Base-by-base conservation (phyloP, 78 protist species). In the Guillardia theta region DNA sequence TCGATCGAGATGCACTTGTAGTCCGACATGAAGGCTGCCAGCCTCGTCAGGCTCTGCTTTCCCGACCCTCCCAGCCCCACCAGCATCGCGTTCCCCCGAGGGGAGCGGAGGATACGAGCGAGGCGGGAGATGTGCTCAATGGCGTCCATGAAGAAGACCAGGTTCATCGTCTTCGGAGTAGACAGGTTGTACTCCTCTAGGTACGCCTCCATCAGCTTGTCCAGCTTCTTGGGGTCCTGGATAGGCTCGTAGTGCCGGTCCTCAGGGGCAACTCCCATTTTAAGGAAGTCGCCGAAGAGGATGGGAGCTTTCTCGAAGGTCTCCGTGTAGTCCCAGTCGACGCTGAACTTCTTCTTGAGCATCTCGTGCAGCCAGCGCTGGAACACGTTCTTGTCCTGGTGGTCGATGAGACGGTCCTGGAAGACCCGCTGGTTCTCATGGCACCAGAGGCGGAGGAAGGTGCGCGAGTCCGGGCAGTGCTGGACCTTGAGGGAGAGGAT, bases 341-440 rank as follows among this genome's bases (percentile, higher is more conserved):
- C 2, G 54, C 45, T n/a, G 76, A 94, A 94, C 39, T 45, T 24
- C 46, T 46, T 21, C 62, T 88, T 76, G 45, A 48, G 8, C 36
- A 54, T 18, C 15, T 83, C 93, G 46, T 41, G 15, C 19, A 96
- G 22, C 92, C 58, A 3, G 8, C 12, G 0, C 27, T 18, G 10
- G 78, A 96, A 93, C 43, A 10, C 15, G 30, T 1, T 4, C 5
- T 93, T 83, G 93, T 96, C 97, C 19, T n/a, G 58, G 45, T 87
- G 95, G 80, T 96, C 37, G 53, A 95, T 93, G 83, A 97, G 93
- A 4, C 98, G 95, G 50, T 97, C 98, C 70, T 36, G 87, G 95
- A 97, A 97, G 41, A 97, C 96, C 36, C 98, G 93, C 92, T 93
- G 46, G 53, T 41, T 45, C 90, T 97, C 98, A 94, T 97, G 98